Conservation (phyloP, 2,329 filamentous ascomycete genomes). For the Volutella citrinella region DNA sequence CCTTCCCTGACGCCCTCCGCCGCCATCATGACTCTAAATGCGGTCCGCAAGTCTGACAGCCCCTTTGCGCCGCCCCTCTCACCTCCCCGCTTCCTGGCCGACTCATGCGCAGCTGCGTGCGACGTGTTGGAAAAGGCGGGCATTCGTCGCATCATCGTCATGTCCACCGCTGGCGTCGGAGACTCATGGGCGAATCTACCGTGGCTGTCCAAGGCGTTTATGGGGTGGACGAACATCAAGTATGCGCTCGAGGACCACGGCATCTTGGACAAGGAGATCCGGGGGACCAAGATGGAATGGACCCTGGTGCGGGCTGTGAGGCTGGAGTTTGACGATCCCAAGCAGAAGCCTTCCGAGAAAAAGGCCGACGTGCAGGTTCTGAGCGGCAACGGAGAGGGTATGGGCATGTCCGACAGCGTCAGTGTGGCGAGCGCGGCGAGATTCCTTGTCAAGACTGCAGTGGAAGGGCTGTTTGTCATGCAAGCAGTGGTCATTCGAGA, state of each 20-base stretch:
- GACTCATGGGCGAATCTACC: slow-evolving; percentile 35
- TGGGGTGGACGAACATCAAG: slow-evolving; percentile 39
- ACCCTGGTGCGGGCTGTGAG: slow-evolving; percentile 33
- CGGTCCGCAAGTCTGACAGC: slow-evolving; percentile 37
- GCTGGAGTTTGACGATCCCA: slow-evolving; percentile 28
- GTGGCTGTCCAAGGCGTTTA: slow-evolving; percentile 32
- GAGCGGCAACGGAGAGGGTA: slow-evolving; percentile 28
- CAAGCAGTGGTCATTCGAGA: slow-evolving; percentile 16
- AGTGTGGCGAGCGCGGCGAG: slow-evolving; percentile 26
- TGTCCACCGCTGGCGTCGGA: slow-evolving; percentile 39
- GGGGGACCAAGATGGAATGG: slow-evolving; percentile 32
- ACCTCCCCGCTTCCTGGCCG: slow-evolving; percentile 36
- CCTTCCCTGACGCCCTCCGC: slow-evolving; percentile 23
- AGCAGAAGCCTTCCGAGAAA: slow-evolving; percentile 4
- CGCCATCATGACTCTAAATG: slow-evolving; percentile 38
- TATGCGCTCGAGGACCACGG: slow-evolving; percentile 36
- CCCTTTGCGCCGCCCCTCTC: slow-evolving; percentile 37
- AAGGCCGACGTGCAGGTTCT: slow-evolving; percentile 22
- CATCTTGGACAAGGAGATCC: slow-evolving; percentile 35
- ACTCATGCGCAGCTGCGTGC: slow-evolving; percentile 34
- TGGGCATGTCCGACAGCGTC: slow-evolving; percentile 29
- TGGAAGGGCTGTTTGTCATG: slow-evolving; percentile 20
- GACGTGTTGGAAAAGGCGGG: slow-evolving; percentile 30
- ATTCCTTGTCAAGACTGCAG: slow-evolving; percentile 33
- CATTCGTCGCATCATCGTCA: slow-evolving; percentile 32